phyloP scores from a whole-genome alignment of 208 protist genomes.

The Tetramitus jugosus region DNA sequence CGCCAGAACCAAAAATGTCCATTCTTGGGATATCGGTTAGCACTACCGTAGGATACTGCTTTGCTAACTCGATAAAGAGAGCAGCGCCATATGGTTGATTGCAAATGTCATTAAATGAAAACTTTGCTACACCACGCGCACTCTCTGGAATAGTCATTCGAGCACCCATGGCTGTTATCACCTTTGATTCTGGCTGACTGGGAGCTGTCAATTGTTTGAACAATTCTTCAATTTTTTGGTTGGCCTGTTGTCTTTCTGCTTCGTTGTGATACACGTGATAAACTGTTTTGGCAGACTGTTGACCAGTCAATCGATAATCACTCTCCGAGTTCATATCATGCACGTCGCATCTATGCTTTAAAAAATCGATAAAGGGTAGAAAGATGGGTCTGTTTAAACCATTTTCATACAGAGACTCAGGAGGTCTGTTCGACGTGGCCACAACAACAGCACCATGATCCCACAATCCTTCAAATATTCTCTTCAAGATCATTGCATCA shows the following conservation, averaged over 20 bases:
- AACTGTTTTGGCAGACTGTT: constrained; percentile 38
- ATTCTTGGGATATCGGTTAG: constrained; percentile 45
- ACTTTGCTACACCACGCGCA: constrained; percentile 35
- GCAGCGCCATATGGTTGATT: constrained; percentile 35
- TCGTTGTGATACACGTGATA: constrained; percentile 17
- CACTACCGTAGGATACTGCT: constrained; percentile 51
- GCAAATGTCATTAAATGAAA: constrained; percentile 48
- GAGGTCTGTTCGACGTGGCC: constrained; percentile 78
- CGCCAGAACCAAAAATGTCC: constrained; percentile 28
- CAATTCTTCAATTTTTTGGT: constrained; percentile 67
- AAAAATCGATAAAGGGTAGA: constrained; percentile 84
- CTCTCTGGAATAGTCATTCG: constrained; percentile 33
- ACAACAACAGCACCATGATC: constrained; percentile 75
- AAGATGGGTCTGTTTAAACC: constrained; percentile 83
- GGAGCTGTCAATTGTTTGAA: constrained; percentile 26
- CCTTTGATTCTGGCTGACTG: background rate
- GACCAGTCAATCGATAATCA: constrained; percentile 79
- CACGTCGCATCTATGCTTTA: constrained; percentile 65
- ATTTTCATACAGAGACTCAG: constrained; percentile 72
- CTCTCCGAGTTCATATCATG: constrained; percentile 70
- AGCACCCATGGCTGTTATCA: constrained; percentile 26
- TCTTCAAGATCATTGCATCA: constrained; percentile 85
- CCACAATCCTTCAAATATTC: constrained; percentile 44
- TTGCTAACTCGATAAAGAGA: constrained; percentile 47
- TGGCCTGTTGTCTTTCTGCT: constrained; percentile 58